A percentile compares a stretch with the other conserved stretches of the same genome.
phyloP scores from a whole-genome alignment of 441 rosid genomes.

The Mallotus repandus region DNA sequence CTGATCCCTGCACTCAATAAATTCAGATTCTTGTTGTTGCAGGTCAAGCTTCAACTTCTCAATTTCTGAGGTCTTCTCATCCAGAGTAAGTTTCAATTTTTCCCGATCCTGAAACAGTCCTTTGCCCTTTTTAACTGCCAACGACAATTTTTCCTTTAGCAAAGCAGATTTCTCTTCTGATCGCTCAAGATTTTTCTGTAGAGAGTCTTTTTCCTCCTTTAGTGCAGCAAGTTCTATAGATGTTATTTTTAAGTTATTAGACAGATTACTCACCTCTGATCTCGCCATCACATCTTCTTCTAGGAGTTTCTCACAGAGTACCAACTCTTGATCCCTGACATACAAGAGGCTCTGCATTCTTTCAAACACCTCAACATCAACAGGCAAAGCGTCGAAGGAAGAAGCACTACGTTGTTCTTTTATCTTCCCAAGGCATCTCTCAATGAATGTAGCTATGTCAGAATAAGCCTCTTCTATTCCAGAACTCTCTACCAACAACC shows the following conservation, averaged over 20 bases:
- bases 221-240: conserved; percentile 45
- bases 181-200: conserved; percentile 67
- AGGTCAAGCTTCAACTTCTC: conserved; percentile 63
- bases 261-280: conserved; percentile 45
- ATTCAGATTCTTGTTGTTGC: conserved; percentile 50
- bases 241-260: conserved; percentile 37
- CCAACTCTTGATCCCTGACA: conserved; percentile 58
- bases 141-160: conserved; percentile 78
- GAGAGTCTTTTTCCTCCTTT: conserved; percentile 56
- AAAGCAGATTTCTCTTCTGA: conserved; percentile 82
- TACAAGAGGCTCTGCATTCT: conserved; percentile 69
- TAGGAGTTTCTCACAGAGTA: conserved; percentile 56
- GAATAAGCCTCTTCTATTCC: conserved; percentile 44
- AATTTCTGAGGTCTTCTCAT: conserved; percentile 67
- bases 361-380: conserved; percentile 46
- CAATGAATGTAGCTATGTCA: conserved; percentile 43
- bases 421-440: conserved; percentile 57
- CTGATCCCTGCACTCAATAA: conserved; percentile 56
- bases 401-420: conserved; percentile 43
- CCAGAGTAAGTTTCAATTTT: conserved; percentile 59
- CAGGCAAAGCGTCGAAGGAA: conserved; percentile 36
- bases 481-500: conserved; percentile 54
- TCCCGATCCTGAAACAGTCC: conserved; percentile 88
- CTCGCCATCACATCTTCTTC: conserved; percentile 56
- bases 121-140: conserved; percentile 98